Evolutionary conservation across 2,329 filamentous ascomycete species (phyloP), one percentile per base, ranked within the genome.

Genomic region (Sporothrix pallida): DNA sequence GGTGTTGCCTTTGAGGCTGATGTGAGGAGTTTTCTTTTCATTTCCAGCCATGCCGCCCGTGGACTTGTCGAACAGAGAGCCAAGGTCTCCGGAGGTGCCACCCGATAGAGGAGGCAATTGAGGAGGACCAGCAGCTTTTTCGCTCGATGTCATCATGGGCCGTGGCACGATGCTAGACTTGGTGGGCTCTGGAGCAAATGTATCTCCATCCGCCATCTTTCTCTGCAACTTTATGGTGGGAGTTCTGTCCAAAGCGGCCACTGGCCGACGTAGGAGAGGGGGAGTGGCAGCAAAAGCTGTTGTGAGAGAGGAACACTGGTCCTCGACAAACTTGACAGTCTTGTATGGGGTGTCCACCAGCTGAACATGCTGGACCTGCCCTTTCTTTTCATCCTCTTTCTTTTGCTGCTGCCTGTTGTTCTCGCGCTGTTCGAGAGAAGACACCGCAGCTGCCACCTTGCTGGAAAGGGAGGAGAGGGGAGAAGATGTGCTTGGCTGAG

Each of bases 201-300:
- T 54, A n/a, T 70, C 79, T 79, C 48, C 69, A 20, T 70, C 79
- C 79, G 77, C 80, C 68, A 79, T 79, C 78, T 81, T 85, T 79
- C 82, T 83, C 81, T 86, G 86, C 80, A 88, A 81, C 85, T 87
- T 88, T 82, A 87, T 85, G 82, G 84, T 84, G 13, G 79, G 70
- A 68, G 78, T 68, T 54, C 79, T 79, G 73, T 71, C 50, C 15
- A 69, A 48, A n/a, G 70, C 23, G 56, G 62, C 62, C 62, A 67
- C 62, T 67, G 62, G 62, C 62, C 62, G 42, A n/a, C 62, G 42
- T 13, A 48, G 42, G 42, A 46, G 20, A 48, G 42, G 17, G 9
- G 62, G 62, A 20, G 6, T 26, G 2, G 1, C 20, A 37, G n/a
- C 17, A 3, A 12, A 48, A 48, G 42, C 5, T 48, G 42, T 6